Base-by-base conservation (phyloP, 495 filamentous ascomycete genomes). In the Penicillium alfredii region DNA sequence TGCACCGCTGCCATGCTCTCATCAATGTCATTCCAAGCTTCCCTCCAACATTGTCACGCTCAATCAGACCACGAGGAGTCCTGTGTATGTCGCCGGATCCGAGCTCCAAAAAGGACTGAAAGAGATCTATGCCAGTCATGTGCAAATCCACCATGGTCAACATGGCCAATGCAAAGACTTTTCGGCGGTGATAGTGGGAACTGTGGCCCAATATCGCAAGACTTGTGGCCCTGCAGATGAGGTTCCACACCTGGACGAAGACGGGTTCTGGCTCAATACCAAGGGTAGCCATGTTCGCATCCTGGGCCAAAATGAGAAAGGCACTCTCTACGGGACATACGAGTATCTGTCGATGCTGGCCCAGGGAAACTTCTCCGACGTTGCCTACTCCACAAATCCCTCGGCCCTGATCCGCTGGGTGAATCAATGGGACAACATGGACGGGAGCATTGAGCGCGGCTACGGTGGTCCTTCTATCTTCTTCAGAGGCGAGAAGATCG, bases 391-490 rank as follows among this genome's bases (percentile, higher is more conserved):
- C 4, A 66, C 69, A 3, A 84, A 73, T 41, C 80, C 82, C 0
- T 63, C 68, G 21, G 77, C 76, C 0, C 73, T 74, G 0, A 77
- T 85, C 27, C 68, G 82, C 42, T 84, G 80, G 80, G 69, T 78
- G 2, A 84, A 85, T 51, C 71, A 86, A 42, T 86, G 81, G 82
- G 78, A 84, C 52, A 84, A 86, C 42, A 63, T 83, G 56, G 75
- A 82, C 30, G 82, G 81, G 14, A 78, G 66, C 38, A 78, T 85
- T 30, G 80, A 84, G 55, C 64, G 80, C 23, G 82, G 82, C 20
- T 86, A 80, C 40, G 80, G 63, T n/a, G 82, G 82, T 4, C 49
- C 61, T 2, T 85, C 81, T 6, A 81, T 85, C 40, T 85, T 84
- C 62, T 85, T 84, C 56, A 49, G 60, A 29, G 58, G 76, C 36